Base-by-base conservation (phyloP, 1,284 basidiomycete genomes). In the Mycosarcoma mackinlayi region DNA sequence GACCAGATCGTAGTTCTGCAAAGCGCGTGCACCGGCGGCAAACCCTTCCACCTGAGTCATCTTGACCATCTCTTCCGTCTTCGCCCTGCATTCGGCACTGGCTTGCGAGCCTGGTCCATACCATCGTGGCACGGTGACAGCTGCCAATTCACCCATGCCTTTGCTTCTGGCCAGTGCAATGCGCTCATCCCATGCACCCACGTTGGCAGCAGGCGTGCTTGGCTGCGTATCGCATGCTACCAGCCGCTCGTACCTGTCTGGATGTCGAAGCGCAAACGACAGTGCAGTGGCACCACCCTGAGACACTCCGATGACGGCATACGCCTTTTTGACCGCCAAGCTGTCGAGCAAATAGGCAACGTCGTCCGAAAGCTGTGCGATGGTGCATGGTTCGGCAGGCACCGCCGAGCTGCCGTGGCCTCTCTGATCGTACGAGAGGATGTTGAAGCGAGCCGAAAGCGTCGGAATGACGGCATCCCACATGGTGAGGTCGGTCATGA, bases 281-380 rank as follows among this genome's bases (percentile, higher is more conserved):
- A 85, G 75, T 1, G 83, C 73, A 3, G 84, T 85, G 7, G 84
- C 84, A n/a, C 84, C 84, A 23, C 84, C 84, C 65, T 85, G 84
- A 9, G 83, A 84, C 18, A 85, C 83, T 10, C 84, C 84, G 50
- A 85, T 83, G 33, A 85, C 73, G 37, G 84, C 75, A 16, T 77
- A 62, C 0, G 69, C 70, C 52, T 71, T 68, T 24, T 60, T 58
- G 47, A 85, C 76, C 1, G 66, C 73, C 34, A 84, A 77, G 23
- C 77, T 74, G n/a, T 73, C 59, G 27, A 85, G 76, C 24, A 85
- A 65, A 30, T 64, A 72, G 16, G 83, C 78, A n/a, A 84, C 76
- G 60, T 85, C 84, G 64, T 82, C 79, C 16, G 84, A 81, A 19
- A 85, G 79, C 37, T 81, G 61, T 28, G 82, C 69, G 34, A 85